phyloP scores from a whole-genome alignment of 768 basidiomycete genomes.

The Leccinum sublutescens region DNA sequence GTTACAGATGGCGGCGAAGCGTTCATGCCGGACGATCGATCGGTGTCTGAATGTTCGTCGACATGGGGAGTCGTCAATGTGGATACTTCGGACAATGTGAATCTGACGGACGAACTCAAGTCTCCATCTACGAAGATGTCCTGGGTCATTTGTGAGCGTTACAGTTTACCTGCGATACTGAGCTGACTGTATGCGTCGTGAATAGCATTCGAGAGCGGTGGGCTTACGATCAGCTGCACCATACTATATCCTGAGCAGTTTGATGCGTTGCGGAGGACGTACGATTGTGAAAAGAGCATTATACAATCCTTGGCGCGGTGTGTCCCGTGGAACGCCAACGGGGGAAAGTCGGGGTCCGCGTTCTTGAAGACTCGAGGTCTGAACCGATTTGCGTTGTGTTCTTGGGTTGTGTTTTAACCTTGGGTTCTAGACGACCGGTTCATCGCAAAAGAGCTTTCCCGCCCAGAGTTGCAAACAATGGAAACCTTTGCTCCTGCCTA shows the following conservation, averaged over 20 bases:
- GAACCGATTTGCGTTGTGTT: conserved; percentile 12
- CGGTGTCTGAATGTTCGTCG: conserved; percentile 78
- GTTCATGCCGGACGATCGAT: conserved; percentile 91
- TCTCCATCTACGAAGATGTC: conserved; percentile 77
- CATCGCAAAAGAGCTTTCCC: conserved; percentile 95
- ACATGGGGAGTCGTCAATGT: conserved; percentile 93
- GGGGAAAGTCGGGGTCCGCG: conserved; percentile 95
- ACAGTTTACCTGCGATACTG: neutral
- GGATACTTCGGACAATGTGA: conserved; percentile 59
- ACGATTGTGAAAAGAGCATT: conserved; percentile 92
- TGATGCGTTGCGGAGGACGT: conserved; percentile 86
- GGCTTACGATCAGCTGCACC: conserved; percentile 88
- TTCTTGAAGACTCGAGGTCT: conserved; percentile 93
- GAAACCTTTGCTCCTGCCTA: conserved; percentile 97
- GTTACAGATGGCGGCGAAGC: conserved; percentile 69
- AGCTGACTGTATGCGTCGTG: conserved; percentile 7
- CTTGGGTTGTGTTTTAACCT: neutral
- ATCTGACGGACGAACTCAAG: conserved; percentile 75
- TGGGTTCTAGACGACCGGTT: conserved; percentile 82
- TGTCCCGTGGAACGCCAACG: conserved; percentile 92
- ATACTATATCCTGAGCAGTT: conserved; percentile 97
- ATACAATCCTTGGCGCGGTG: conserved; percentile 92
- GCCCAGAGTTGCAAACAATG: conserved; percentile 89
- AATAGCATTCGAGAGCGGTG: conserved; percentile 85
- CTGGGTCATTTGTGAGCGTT: conserved; percentile 72